Percentiles rank a stretch among this genome's conserved stretches.
These are phyloP conservation scores for Kuraishia hungarica DNA, from an alignment of 805 yeast genomes.

Conservation along the genomic window DNA sequence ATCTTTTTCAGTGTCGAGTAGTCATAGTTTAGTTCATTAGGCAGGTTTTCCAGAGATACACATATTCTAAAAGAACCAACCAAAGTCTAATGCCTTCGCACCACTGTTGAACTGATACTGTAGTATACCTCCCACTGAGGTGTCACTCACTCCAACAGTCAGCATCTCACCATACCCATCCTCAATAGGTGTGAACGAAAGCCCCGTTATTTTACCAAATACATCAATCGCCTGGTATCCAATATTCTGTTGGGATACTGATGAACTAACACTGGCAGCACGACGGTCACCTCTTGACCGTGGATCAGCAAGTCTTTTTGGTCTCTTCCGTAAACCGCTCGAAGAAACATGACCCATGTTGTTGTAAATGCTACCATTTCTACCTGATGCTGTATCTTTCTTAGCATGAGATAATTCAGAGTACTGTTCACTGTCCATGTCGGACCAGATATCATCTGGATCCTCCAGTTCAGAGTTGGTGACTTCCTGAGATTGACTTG, in stretches of 20 bases:
- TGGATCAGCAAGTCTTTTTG: neutral
- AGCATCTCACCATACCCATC: slow-evolving; percentile 37
- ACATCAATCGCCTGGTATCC: slow-evolving; percentile 38
- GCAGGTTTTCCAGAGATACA: no score
- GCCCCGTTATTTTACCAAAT: slow-evolving; percentile 52
- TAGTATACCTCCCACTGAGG: slow-evolving; percentile 48
- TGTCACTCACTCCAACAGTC: slow-evolving; percentile 47
- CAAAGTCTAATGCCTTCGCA: slow-evolving; percentile 30
- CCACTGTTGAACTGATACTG: slow-evolving; percentile 32
- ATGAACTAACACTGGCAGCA: neutral
- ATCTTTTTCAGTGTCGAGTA: no score
- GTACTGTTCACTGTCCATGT: neutral
- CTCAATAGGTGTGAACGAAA: slow-evolving; percentile 35
- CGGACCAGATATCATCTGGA: neutral
- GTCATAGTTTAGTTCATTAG: no score
- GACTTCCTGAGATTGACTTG: neutral
- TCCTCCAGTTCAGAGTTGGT: neutral
- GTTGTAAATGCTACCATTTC: neutral
- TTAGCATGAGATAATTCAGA: neutral
- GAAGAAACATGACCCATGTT: neutral
- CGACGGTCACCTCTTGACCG: neutral
- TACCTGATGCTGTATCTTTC: neutral
- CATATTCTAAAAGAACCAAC: slow-evolving; percentile 15
- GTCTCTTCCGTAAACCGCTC: neutral
- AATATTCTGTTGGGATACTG: neutral